These are phyloP conservation scores for Paulownia fortunei DNA, from an alignment of 257 asterid species.

Conservation along the genomic window DNA sequence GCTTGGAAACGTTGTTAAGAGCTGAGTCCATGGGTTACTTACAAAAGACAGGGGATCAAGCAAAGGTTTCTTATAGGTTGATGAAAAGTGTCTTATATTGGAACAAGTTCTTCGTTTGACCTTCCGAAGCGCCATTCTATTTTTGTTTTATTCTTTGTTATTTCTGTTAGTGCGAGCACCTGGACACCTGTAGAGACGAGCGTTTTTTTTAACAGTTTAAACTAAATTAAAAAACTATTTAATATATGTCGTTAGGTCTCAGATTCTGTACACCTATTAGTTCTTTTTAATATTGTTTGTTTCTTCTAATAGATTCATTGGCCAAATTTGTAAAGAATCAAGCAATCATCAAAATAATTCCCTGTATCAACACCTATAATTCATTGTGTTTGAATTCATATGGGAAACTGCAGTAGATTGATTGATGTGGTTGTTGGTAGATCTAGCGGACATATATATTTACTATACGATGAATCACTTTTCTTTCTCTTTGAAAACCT, in stretches of 20 bases:
- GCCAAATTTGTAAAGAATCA: neutral
- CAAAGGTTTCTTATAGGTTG: neutral
- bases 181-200: no score
- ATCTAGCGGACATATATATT: neutral
- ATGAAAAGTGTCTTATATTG: neutral
- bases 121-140: neutral
- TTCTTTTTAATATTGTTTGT: no score
- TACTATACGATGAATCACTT: neutral
- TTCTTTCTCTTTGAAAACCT: neutral
- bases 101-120: neutral
- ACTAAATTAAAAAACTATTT: no score
- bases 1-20: neutral
- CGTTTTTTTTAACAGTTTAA: neutral
- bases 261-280: neutral
- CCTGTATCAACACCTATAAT: neutral
- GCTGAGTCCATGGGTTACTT: neutral
- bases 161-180: no score
- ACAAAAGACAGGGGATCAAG: neutral
- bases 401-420: neutral
- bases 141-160: neutral
- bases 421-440: neutral
- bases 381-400: neutral
- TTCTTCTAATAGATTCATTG: neutral
- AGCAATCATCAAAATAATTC: neutral
- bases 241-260: neutral